Evolutionary conservation across 2,329 filamentous ascomycete species (phyloP), one percentile per base, ranked within the genome.

Genomic region (Rhynchosporium graminicola): DNA sequence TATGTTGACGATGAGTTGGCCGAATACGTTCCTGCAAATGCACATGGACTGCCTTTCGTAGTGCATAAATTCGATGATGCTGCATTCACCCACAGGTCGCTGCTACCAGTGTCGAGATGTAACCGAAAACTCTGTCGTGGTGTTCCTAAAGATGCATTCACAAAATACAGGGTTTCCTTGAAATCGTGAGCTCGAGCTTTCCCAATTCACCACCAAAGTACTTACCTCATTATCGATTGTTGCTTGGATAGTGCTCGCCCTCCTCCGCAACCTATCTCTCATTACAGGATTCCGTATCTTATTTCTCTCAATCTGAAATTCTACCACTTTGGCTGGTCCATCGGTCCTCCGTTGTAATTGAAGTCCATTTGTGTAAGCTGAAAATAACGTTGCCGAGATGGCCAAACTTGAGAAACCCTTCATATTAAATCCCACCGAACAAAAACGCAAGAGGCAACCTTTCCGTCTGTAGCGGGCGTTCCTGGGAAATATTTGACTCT

Each of bases 1-100:
- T 93, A 94, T 2, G 91, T 90, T 1, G 89, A 91, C 0, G 92
- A 96, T 0, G 80, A 76, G 73, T 90, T 88, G 46, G 89, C 82
- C 48, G 77, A 74, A 75, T 92, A 96, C 1, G 86, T 86, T 13
- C 90, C 91, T 0, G 85, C 82, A 20, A 76, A 77, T 5, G 75
- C 70, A 72, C 91, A 95, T 0, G 82, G 81, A 13, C 80, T 72
- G 1, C 74, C 73, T 1, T 72, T 69, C 4, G 74, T 71, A 7
- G 73, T 71, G 73, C 91, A 96, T 15, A 90, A 75, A 0, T 70
- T 62, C 0, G 90, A 93, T 55, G 74, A 75, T 3, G 80, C 77
- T 2, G 86, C 83, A 72, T 96, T 95, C 7, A 89, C 83, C 86
- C 87, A 89, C 28, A 89, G 76, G 71, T 90, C 87, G 68, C 85